These are phyloP conservation scores for Venturia pyrina DNA, from an alignment of 2,329 filamentous ascomycete species.

Conservation along the genomic window DNA sequence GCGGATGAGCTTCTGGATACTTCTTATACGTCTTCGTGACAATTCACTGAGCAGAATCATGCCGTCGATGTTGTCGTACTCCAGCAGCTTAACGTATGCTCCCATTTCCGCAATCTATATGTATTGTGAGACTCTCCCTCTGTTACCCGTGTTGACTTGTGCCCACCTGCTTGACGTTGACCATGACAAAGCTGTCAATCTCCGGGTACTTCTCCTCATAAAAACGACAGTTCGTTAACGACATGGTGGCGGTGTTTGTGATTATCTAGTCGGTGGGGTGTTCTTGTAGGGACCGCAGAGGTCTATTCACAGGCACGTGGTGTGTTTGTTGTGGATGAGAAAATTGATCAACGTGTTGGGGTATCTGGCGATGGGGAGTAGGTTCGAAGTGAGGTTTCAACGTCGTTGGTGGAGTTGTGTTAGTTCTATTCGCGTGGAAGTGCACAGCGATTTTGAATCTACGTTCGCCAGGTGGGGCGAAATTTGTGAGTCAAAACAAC, in stretches of 20 bases:
- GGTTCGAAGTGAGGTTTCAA: background rate
- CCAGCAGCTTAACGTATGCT: slow-evolving; percentile 97
- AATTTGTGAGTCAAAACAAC: background rate
- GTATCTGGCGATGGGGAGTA: background rate
- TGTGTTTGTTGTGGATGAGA: background rate
- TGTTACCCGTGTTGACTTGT: background rate
- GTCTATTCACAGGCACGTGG: background rate
- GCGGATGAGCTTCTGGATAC: slow-evolving; percentile 97
- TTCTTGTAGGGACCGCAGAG: slow-evolving; percentile 1
- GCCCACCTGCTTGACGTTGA: slow-evolving; percentile 93
- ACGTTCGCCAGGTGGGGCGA: background rate
- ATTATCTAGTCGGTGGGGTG: background rate
- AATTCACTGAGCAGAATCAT: slow-evolving; percentile 99
- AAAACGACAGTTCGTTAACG: slow-evolving; percentile 91
- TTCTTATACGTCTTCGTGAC: slow-evolving; percentile 93
- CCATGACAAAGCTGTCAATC: slow-evolving; percentile 99
- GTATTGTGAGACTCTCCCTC: background rate
- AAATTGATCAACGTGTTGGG: background rate
- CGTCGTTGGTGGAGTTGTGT: background rate
- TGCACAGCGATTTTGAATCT: background rate
- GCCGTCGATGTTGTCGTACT: slow-evolving; percentile 99
- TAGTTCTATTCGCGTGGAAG: background rate
- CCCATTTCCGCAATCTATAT: slow-evolving; percentile 95
- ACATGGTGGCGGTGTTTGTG: slow-evolving; percentile 56
- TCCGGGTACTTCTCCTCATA: slow-evolving; percentile 97